Evolutionary conservation across 2,329 filamentous ascomycete species (phyloP), one percentile per base, ranked within the genome.

Genomic region (Fusarium kyushuense): DNA sequence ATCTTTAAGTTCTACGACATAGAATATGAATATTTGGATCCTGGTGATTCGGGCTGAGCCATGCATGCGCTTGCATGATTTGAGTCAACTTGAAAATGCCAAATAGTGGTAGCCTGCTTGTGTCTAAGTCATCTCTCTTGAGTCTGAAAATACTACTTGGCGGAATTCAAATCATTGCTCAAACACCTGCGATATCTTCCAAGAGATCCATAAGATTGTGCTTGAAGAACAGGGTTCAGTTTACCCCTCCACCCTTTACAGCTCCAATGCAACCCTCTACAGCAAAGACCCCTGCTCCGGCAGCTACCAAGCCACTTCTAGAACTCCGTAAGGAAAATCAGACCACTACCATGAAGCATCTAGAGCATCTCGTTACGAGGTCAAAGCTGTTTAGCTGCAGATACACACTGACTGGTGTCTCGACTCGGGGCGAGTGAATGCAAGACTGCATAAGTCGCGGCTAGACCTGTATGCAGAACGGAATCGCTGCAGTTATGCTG

Each of bases 241-340:
- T 54, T 63, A 25, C 62, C 60, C 62, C 62, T 65, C 60, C 54
- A 64, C 36, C 53, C 58, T 55, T 30, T 56, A 40, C 49, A 30
- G 35, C 11, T 32, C 29, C 23, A 25, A 54, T 68, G 65, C 36
- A 58, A 62, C 55, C 47, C 48, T 63, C 19, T 35, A 8, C n/a
- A 54, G 38, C 32, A 65, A 38, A 51, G 36, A 55, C 41, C 64
- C 65, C 40, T 52, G 59, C 54, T 49, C 40, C 40, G 59, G 42
- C 48, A 35, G 43, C 58, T 52, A 64, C 58, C 64, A 68, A 62
- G 51, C 65, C 60, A 33, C 61, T 52, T 68, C 47, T 62, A 66
- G 65, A 68, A 68, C 60, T 40, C 41, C 46, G 19, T 45, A 47
- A 46, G 32, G 49, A 17, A 54, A 47, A 65, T 69, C 59, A 55